These are phyloP conservation scores for Myxozyma udenii DNA, from an alignment of 805 yeast species.

Conservation along the genomic window DNA sequence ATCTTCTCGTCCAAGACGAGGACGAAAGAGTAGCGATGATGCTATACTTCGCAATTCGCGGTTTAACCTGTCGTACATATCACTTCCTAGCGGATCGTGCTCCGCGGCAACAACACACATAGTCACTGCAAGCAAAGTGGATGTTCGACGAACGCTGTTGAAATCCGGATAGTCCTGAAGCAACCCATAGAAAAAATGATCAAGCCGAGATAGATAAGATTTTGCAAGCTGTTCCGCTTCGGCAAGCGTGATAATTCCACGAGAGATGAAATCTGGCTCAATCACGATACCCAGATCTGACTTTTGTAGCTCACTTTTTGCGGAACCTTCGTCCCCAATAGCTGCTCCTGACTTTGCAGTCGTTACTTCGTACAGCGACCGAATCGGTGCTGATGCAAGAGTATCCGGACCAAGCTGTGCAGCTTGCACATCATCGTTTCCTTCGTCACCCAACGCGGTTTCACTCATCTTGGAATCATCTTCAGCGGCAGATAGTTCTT, in stretches of 20 bases:
- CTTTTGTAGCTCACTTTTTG: background rate
- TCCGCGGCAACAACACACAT: conserved; percentile 20
- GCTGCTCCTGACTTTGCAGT: background rate
- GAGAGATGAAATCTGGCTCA: conserved; percentile 20
- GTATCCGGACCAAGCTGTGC: conserved; percentile 10
- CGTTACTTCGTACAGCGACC: conserved; percentile 22
- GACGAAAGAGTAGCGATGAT: conserved; percentile 14
- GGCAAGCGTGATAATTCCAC: conserved; percentile 17
- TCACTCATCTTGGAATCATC: conserved; percentile 18
- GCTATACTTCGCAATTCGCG: conserved; percentile 13
- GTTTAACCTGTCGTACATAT: conserved; percentile 15
- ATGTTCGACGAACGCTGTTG: conserved; percentile 6
- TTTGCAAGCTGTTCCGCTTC: conserved; percentile 21
- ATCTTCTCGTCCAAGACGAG: conserved; percentile 20
- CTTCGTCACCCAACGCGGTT: conserved; percentile 10
- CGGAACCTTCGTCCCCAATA: background rate
- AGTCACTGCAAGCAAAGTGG: conserved; percentile 16
- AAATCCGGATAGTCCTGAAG: conserved; percentile 16
- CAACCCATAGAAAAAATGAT: conserved; percentile 23
- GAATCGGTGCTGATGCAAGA: conserved; percentile 22
- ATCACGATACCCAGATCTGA: conserved; percentile 18
- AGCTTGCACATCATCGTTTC: background rate
- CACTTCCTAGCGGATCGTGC: conserved; percentile 24
- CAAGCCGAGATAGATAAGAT: conserved; percentile 10
- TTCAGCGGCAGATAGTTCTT: conserved; percentile 13